These are phyloP conservation scores for Acrodontium crateriforme DNA, from an alignment of 2,329 filamentous ascomycete species.

Conservation along the genomic window DNA sequence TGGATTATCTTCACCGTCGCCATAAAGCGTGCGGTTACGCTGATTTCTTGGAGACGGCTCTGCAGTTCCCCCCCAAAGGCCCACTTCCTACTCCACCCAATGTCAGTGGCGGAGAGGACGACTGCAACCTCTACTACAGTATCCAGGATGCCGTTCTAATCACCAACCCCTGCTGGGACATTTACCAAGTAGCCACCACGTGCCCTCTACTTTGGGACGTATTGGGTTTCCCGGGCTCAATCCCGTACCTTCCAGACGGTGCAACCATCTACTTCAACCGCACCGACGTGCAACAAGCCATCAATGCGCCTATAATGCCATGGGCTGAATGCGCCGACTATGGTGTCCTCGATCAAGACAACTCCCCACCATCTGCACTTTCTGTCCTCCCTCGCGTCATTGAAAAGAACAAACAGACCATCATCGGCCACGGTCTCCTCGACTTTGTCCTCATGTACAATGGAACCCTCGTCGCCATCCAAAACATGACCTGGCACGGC, in stretches of 20 bases:
- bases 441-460: conserved; percentile 56
- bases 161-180: conserved; percentile 66
- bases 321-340: conserved; percentile 46
- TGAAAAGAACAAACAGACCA: conserved; percentile 56
- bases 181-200: conserved; percentile 59
- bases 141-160: conserved; percentile 40
- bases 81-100: conserved; percentile 42
- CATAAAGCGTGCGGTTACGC: conserved; percentile 47
- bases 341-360: conserved; percentile 38
- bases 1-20: conserved; percentile 36
- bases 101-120: conserved; percentile 25
- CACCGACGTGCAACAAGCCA: conserved; percentile 24
- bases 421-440: conserved; percentile 58
- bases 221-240: conserved; percentile 52
- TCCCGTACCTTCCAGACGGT: conserved; percentile 49
- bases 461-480: conserved; percentile 57
- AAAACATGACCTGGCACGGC: conserved; percentile 73
- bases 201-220: conserved; percentile 60
- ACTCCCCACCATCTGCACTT: conserved; percentile 40
- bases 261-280: conserved; percentile 35
- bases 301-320: conserved; percentile 44
- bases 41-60: conserved; percentile 44
- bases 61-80: conserved; percentile 55
- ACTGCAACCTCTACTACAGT: conserved; percentile 36
- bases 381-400: conserved; percentile 56